phyloP scores from a whole-genome alignment of 257 asterid genomes.

The Eucommia ulmoides region DNA sequence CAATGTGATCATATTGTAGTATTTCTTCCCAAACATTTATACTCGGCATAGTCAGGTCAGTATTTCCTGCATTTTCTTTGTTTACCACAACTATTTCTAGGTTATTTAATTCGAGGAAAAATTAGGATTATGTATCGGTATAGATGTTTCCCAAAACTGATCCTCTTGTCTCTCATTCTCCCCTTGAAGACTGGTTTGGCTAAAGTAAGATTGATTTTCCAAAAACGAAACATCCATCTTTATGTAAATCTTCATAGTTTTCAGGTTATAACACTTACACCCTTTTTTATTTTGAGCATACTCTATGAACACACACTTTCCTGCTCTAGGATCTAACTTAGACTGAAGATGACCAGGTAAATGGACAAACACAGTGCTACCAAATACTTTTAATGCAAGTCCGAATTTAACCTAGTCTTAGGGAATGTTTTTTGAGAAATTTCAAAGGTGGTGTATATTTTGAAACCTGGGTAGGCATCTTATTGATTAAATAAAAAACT shows the following conservation, averaged over 20 bases:
- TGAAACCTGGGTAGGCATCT: not conserved
- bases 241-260: not conserved
- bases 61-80: no score
- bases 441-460: not conserved
- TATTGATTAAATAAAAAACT: not conserved
- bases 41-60: no score
- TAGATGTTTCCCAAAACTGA: not conserved
- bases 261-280: not conserved
- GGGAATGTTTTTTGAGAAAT: not conserved
- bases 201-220: not conserved
- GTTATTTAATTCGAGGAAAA: not conserved
- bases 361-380: not conserved
- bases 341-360: not conserved
- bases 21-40: no score
- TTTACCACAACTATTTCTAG: no score
- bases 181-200: not conserved
- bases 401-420: not conserved
- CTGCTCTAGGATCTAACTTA: constrained; percentile 1
- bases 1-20: not conserved
- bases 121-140: not conserved
- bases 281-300: not conserved
- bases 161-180: not conserved
- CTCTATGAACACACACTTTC: not conserved
- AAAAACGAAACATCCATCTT: not conserved
- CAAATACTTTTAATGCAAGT: not conserved